Percentiles rank a stretch among this genome's conserved stretches.
Evolutionary conservation across 306 rosid species (phyloP).

Genomic region (Astragalus glycyphyllos): DNA sequence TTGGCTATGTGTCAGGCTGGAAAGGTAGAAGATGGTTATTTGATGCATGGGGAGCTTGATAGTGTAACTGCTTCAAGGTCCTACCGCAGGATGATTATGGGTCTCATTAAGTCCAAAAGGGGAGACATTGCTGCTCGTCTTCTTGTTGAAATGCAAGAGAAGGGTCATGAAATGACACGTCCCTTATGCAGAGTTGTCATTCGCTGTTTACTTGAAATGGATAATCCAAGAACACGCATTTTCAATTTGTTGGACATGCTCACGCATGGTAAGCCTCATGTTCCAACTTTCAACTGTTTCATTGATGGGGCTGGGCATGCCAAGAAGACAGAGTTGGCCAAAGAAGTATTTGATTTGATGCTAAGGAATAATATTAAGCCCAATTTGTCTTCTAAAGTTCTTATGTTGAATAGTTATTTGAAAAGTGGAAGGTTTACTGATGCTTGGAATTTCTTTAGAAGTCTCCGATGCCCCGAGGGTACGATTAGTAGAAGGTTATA

Average conservation of each 20-base stretch:
- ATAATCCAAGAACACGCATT: slow-evolving; percentile 55
- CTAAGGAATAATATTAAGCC: slow-evolving; percentile 56
- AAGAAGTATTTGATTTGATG: slow-evolving; percentile 69
- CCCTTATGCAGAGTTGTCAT: slow-evolving; percentile 55
- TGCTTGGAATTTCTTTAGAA: slow-evolving; percentile 65
- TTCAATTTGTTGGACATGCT: slow-evolving; percentile 61
- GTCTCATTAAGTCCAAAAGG: slow-evolving; percentile 54
- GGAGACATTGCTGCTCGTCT: slow-evolving; percentile 78
- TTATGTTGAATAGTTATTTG: slow-evolving; percentile 63
- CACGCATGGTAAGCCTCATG: slow-evolving; percentile 41
- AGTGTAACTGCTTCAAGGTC: slow-evolving; percentile 42
- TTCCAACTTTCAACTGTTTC: slow-evolving; percentile 53
- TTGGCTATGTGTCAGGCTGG: slow-evolving; percentile 61
- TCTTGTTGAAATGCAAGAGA: slow-evolving; percentile 79
- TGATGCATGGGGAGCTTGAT: slow-evolving; percentile 57
- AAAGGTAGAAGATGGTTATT: slow-evolving; percentile 67
- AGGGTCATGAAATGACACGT: slow-evolving; percentile 49
- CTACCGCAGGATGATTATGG: slow-evolving; percentile 57
- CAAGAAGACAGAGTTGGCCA: slow-evolving; percentile 60
- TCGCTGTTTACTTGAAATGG: slow-evolving; percentile 55
- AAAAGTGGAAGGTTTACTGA: slow-evolving; percentile 54
- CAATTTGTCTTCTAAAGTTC: slow-evolving; percentile 43
- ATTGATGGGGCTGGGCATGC: slow-evolving; percentile 64
- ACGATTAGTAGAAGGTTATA: slow-evolving; percentile 45
- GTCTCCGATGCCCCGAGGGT: slow-evolving; percentile 47